These are phyloP conservation scores for Rhodotorula taiwanensis DNA, from an alignment of 768 basidiomycete genomes.

Conservation along the genomic window DNA sequence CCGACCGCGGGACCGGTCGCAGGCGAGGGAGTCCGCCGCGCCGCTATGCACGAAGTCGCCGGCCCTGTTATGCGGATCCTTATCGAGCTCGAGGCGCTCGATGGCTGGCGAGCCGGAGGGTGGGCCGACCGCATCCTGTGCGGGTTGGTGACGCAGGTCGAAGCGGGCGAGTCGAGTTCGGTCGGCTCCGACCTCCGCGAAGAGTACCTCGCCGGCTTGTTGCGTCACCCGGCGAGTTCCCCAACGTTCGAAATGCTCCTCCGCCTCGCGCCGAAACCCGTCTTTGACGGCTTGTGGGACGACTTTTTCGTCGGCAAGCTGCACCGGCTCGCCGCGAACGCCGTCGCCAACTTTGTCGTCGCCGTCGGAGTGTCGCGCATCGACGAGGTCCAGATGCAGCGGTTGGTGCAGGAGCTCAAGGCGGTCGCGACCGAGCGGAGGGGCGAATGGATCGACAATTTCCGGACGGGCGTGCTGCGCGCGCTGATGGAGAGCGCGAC, in stretches of 20 bases:
- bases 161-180: background rate
- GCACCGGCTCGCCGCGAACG: constrained; percentile 67
- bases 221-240: constrained; percentile 80
- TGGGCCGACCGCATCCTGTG: constrained; percentile 33
- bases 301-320: constrained; percentile 70
- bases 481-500: constrained; percentile 65
- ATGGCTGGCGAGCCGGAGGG: constrained; percentile 19
- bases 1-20: constrained; percentile 4
- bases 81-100: constrained; percentile 27
- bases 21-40: constrained; percentile 30
- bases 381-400: constrained; percentile 54
- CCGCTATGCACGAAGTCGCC: constrained; percentile 33
- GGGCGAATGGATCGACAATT: constrained; percentile 52
- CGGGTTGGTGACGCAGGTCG: constrained; percentile 28
- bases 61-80: constrained; percentile 26
- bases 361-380: constrained; percentile 67
- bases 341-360: constrained; percentile 89
- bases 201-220: constrained; percentile 64
- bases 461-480: constrained; percentile 69
- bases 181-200: constrained; percentile 46
- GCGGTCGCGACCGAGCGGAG: constrained; percentile 51
- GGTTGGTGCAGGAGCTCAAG: constrained; percentile 57
- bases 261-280: constrained; percentile 54
- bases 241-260: constrained; percentile 81
- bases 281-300: constrained; percentile 66